Base-by-base conservation (phyloP, 768 basidiomycete genomes). In the Brasilioporus rufonigricans region DNA sequence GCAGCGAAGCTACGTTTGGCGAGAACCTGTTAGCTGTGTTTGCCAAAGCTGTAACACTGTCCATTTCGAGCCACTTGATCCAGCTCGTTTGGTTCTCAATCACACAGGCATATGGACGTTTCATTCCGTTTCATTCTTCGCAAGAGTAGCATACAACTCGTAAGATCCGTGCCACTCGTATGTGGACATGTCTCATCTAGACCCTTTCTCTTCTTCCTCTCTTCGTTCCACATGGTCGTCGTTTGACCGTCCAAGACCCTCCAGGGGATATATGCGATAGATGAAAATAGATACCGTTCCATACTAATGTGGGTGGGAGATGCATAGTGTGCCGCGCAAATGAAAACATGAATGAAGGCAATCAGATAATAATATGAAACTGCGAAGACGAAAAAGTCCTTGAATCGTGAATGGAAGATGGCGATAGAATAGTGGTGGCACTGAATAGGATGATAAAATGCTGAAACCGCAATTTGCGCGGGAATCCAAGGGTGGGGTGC, bases 81-180 rank as follows among this genome's bases (percentile, higher is more conserved):
- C 14, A 48, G 14, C 1, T 38, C 12, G 21, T 44, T 55, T 46
- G 52, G n/a, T 48, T 59, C 48, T 13, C 49, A 39, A 52, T 44
- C 61, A 33, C 33, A 11, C 44, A 46, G 5, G 33, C 33, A 39
- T 48, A 40, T 69, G 67, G 57, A 38, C 61, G 46, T 54, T 81
- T 77, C 76, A 71, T 83, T 63, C 77, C 77, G 38, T 69, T 80
- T 62, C 80, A 79, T 52, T 65, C 81, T 44, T 75, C 53, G 55
- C 51, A 64, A 56, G 33, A 43, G 56, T 56, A 59, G 33, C 48
- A 19, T 70, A 70, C 57, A 50, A 51, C 44, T 66, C 61, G 53
- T 56, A 56, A 61, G 53, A 51, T 61, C 58, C 64, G 62, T 58
- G 33, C 54, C 47, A 52, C 49, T 57, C 58, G 57, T 59, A 7